Base-by-base conservation (phyloP, 768 basidiomycete genomes). In the Galerina marginata region DNA sequence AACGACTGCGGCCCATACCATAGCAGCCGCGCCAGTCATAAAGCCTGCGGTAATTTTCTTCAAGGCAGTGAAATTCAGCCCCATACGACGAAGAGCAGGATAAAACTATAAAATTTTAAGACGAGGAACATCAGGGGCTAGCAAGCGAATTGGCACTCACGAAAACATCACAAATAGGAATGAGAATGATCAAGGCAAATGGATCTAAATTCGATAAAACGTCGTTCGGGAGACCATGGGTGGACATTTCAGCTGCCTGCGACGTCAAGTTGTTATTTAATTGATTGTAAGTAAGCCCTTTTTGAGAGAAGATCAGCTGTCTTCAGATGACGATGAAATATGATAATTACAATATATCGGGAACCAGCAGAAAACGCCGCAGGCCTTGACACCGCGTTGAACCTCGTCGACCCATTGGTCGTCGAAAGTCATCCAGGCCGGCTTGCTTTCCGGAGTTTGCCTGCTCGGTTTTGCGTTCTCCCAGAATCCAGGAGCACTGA, bases 341-440 rank as follows among this genome's bases (percentile, higher is more conserved):
- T 7, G 29, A 33, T n/a, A 45, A 67, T 72, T 58, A 89, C 90
- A 90, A 69, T 86, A 91, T 38, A 91, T 74, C 0, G 89, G 90
- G 75, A 71, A 90, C 88, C 29, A 5, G 29, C 56, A 63, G 79
- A 89, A 75, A 72, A 82, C 81, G 66, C 73, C 71, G 71, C 90
- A 91, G 29, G 91, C 90, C 67, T 88, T 89, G 68, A 91, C 69
- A 1, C 89, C 89, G 48, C 90, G 82, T 54, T 77, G 76, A 45
- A 92, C 82, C 65, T 92, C 90, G 49, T 91, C 89, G 9, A 92
- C 89, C 87, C 89, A 92, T 54, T 77, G 67, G 65, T 92, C 91
- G 65, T 92, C 89, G 60, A 86, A 92, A 2, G 73, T 85, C 87
- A 92, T 91, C 90, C 90, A 91, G 10, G 89, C 88, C 50, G 77